These are phyloP conservation scores for Scheffersomyces amazonensis DNA, from an alignment of 805 yeast genomes.

Conservation along the genomic window DNA sequence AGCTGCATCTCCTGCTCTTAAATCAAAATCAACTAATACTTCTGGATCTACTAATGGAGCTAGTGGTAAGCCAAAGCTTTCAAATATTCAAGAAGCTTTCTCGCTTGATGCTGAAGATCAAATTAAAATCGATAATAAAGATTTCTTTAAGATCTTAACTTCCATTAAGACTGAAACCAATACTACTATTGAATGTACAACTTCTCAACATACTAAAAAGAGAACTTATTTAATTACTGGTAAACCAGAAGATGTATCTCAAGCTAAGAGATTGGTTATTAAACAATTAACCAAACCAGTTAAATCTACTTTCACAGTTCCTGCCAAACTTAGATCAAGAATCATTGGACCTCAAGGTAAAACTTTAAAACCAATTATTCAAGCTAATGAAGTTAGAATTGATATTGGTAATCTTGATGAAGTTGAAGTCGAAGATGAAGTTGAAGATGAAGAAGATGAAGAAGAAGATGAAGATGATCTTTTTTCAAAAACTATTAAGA, in stretches of 20 bases:
- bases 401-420: constrained; percentile 52
- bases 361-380: constrained; percentile 75
- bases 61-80: constrained; percentile 42
- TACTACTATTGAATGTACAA: constrained; percentile 78
- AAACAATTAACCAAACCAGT: constrained; percentile 78
- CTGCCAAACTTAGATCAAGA: constrained; percentile 71
- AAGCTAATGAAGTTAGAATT: constrained; percentile 62
- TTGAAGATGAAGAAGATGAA: constrained; percentile 27
- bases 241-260: constrained; percentile 56
- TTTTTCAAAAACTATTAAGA: constrained; percentile 56
- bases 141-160: constrained; percentile 64
- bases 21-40: constrained; percentile 6
- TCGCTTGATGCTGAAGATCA: constrained; percentile 70
- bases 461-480: constrained; percentile 51
- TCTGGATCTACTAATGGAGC: constrained; percentile 8
- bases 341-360: constrained; percentile 88
- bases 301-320: constrained; percentile 57
- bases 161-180: constrained; percentile 56
- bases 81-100: constrained; percentile 75
- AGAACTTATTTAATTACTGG: constrained; percentile 86
- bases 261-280: constrained; percentile 73
- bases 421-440: constrained; percentile 21
- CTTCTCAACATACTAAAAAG: constrained; percentile 69
- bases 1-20: constrained; percentile 13
- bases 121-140: constrained; percentile 57